Evolutionary conservation across 345 rosid species (phyloP), one percentile per base, ranked within the genome.

Genomic region (Murraya paniculata): DNA sequence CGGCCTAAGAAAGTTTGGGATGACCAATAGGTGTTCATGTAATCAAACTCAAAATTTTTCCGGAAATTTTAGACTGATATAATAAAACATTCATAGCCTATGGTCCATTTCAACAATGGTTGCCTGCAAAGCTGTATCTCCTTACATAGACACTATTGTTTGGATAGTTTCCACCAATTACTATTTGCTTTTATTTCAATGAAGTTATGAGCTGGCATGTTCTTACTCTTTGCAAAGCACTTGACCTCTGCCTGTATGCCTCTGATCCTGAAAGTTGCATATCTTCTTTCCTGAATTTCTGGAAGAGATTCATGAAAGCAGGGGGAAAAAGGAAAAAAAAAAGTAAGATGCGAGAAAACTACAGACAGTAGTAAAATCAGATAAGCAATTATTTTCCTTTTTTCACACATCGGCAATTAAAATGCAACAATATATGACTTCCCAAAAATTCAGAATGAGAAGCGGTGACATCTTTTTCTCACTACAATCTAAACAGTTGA

Each of bases 271-370:
- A 96, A 78, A 89, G 88, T 76, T 96, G 86, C 85, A 83, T 82
- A 82, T 94, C 98, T 83, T 96, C 99, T 78, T 96, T 94, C 88
- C 91, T 89, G 83, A 96, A 96, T 91, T 89, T 96, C 98, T 94
- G 94, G 28, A 79, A 78, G 71, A 72, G 65, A 71, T 76, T 24
- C 76, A 79, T 59, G 3, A 64, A 45, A 74, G 24, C 22, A 24
- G 75, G 9, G 7, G 6, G 64, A 55, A 73, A 24, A 24, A n/a
- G 28, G 35, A 6, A 66, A 77, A 9, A 60, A 16, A 2, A 1
- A 35, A 10, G 31, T 30, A 58, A 81, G 82, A 14, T 60, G 24
- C 22, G 39, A 74, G 11, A 72, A 48, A 67, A 64, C 14, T 55
- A 77, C 3, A 53, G 64, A 71, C 14, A 71, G 28, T 73, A 21